Evolutionary conservation across 768 basidiomycete species (phyloP), one percentile per base, ranked within the genome.

Genomic region (Pleurotus tuoliensis): DNA sequence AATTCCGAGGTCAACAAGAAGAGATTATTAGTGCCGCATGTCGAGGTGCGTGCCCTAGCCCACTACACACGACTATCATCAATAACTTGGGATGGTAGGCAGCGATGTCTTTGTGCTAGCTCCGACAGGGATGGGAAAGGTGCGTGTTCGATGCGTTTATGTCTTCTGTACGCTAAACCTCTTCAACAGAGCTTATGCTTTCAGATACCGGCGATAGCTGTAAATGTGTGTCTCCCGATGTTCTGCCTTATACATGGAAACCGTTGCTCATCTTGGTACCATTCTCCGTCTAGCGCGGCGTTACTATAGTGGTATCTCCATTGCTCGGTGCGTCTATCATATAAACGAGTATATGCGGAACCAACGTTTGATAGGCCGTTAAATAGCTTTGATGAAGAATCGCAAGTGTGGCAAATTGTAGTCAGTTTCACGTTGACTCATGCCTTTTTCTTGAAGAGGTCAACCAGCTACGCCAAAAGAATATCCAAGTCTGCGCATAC

Each of bases 51-150:
- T 58, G 5, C 13, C 5, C 24, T 25, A 25, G 24, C 24, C 45
- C 41, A 24, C 6, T 13, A 9, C 52, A 24, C 18, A 25, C 2
- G 20, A 5, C 11, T 18, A 47, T 40, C 24, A n/a, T 22, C 18
- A 6, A 44, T 57, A 4, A 22, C 34, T 38, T 38, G 4, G 30
- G 30, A 34, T 34, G 30, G 30, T 56, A 90, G 90, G 87, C 3
- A 71, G 69, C 7, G 90, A 92, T 68, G 83, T 92, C 12, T 78
- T 92, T 48, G 88, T 91, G 8, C 77, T 92, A 2, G 92, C 91
- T 15, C 90, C 92, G 0, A 94, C 92, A 8, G 90, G 92, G 3
- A 90, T 93, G 88, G 92, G 92, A 34, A 94, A 94, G 80, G 91
- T 87, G 27, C 39, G 63, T 65, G 48, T 4, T 2, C 20, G 13